A percentile compares a stretch with the other conserved stretches of the same genome.
Evolutionary conservation across 148 eudicot species (phyloP).

Genomic region (Rhododendron kiyosumense): DNA sequence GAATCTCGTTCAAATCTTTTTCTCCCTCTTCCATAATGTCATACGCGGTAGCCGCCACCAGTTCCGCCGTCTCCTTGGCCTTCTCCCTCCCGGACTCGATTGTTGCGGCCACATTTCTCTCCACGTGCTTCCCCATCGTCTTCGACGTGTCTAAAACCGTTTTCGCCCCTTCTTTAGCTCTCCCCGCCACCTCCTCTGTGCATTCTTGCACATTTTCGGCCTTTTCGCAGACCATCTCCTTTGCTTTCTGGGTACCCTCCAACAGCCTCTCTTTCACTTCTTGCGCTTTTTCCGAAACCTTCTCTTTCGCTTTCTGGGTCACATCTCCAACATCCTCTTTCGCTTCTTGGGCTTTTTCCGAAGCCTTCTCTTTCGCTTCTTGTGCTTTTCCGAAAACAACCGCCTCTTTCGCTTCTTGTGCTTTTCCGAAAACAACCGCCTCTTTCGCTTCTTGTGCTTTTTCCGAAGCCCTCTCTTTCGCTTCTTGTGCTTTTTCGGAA

Average conservation of each 20-base stretch:
- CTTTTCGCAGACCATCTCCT: neutral
- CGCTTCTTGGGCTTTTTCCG: neutral
- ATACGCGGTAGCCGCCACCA: neutral
- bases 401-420: neutral
- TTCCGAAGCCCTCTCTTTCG: neutral
- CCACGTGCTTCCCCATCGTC: conserved; percentile 9
- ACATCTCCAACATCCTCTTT: neutral
- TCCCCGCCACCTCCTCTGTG: conserved; percentile 3
- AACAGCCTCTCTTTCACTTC: neutral
- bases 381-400: neutral
- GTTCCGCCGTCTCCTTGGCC: conserved; percentile 20
- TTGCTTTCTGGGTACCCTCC: too few species aligned
- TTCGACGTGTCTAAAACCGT: neutral
- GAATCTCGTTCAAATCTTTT: conserved; percentile 29
- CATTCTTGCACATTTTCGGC: neutral
- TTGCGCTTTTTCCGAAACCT: neutral
- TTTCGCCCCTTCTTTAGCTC: neutral
- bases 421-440: neutral
- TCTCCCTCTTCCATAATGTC: conserved; percentile 20
- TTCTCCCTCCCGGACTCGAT: neutral
- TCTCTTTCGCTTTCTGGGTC: neutral
- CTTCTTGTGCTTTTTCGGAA: neutral
- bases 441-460: neutral
- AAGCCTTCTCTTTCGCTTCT: neutral
- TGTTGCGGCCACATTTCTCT: neutral